Base-by-base conservation (phyloP, 2,329 filamentous ascomycete species). In the Ophiosphaerella korrae region DNA sequence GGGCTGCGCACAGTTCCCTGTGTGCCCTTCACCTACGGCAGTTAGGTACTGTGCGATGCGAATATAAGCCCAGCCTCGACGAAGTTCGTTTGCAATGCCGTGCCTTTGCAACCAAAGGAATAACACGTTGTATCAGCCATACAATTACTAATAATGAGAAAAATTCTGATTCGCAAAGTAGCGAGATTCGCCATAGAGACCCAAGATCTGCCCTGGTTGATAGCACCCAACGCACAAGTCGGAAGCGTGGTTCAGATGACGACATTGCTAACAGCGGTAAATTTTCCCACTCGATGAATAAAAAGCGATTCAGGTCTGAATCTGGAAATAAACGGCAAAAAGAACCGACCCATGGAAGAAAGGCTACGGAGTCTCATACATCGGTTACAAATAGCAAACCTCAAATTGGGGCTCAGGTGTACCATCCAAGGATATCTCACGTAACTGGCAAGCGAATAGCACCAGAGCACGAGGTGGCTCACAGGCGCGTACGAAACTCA, bases 21-120 rank as follows among this genome's bases (percentile, higher is more conserved):
- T 58, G 55, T 39, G 6, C n/a, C 14, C 35, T 11, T 33, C 58
- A 59, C 41, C 3, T 31, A 4, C 36, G 13, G 4, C 46, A 46
- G 13, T 9, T 31, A 3, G 42, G 42, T 26, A 6, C 40, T 6
- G 45, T 40, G 12, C 45, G 42, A 16, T 55, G 52, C 37, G 48
- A 26, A 9, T 37, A 40, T 40, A 40, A 40, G 14, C 2, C 16
- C 11, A 16, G 11, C 13, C 29, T 34, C 11, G 16, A 23, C 14
- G 36, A 29, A 14, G 14, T 16, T 16, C 11, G 7, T 11, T 12
- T n/a, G 11, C 44, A 44, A 18, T 44, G 47, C 26, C 18, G 16
- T 14, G 35, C 18, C 4, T 14, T 34, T 13, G 29, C 18, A 36
- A 7, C 16, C 14, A 33, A 39, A 13, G 35, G 38, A 9, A 33